These are phyloP conservation scores for Vitis hybrid DNA, from an alignment of 177 flowering plant genomes.

Conservation along the genomic window DNA sequence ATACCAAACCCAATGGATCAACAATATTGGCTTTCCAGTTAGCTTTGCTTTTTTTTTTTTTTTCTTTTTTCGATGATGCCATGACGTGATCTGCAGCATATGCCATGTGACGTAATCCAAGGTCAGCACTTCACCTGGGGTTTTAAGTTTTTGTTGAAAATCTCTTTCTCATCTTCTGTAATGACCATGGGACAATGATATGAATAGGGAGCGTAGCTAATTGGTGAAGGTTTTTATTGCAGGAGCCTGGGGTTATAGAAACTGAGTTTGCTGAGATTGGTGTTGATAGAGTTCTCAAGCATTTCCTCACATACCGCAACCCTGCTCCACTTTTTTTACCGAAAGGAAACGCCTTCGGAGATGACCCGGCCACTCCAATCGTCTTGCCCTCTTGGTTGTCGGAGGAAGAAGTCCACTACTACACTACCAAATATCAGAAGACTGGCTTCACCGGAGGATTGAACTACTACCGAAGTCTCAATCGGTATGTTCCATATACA, in stretches of 20 bases:
- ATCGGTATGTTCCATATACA: slow-evolving; percentile 8
- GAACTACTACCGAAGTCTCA: slow-evolving; percentile 22
- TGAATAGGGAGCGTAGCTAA: too few species aligned
- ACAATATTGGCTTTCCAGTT: too few species aligned
- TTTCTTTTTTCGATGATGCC: too few species aligned
- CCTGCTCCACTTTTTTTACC: slow-evolving; percentile 19
- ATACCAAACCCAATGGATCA: too few species aligned
- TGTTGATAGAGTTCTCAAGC: slow-evolving; percentile 10
- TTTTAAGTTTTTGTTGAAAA: too few species aligned
- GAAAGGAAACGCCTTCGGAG: slow-evolving; percentile 19
- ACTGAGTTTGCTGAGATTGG: slow-evolving; percentile 15
- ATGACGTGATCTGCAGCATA: too few species aligned
- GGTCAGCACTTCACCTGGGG: too few species aligned
- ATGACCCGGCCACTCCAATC: neutral
- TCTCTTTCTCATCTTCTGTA: too few species aligned
- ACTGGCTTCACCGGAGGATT: slow-evolving; percentile 29
- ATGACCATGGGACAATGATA: too few species aligned
- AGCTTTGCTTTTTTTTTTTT: too few species aligned
- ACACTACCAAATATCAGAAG: slow-evolving; percentile 11
- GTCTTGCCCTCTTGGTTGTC: slow-evolving; percentile 22
- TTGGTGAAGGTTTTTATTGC: neutral
- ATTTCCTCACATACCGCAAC: slow-evolving; percentile 12
- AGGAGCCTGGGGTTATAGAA: slow-evolving; percentile 36
- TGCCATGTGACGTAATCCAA: too few species aligned
- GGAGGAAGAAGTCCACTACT: slow-evolving; percentile 21